Evolutionary conservation across 768 basidiomycete species (phyloP).

Genomic region (Gloeostereum incarnatum): DNA sequence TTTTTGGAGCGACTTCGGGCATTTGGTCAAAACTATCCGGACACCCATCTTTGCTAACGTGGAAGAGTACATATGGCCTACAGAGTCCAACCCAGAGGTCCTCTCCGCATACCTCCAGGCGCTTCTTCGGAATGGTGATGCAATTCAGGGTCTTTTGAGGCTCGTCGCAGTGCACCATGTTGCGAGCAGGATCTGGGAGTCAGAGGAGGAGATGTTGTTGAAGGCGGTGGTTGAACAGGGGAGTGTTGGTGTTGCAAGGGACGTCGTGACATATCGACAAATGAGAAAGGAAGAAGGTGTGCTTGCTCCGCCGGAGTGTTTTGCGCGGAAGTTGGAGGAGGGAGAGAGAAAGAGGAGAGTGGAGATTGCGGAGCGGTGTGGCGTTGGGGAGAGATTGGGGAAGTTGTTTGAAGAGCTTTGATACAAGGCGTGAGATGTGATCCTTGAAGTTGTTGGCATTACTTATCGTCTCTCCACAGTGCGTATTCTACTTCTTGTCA

Average conservation of each 20-base stretch:
- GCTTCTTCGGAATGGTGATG: slow-evolving; percentile 26
- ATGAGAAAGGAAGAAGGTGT: slow-evolving; percentile 21
- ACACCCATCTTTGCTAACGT: slow-evolving; percentile 39
- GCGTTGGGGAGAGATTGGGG: no score
- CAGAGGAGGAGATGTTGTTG: slow-evolving; percentile 36
- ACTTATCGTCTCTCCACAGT: no score
- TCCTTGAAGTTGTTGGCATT: no score
- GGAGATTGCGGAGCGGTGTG: no score
- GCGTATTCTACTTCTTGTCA: no score
- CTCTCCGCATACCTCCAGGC: slow-evolving; percentile 55
- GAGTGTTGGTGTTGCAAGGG: slow-evolving; percentile 31
- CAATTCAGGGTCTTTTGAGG: slow-evolving; percentile 48
- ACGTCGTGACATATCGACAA: slow-evolving; percentile 55
- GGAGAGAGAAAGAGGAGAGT: no score
- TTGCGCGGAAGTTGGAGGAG: no score
- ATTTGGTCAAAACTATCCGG: slow-evolving; percentile 53
- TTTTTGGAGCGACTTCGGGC: slow-evolving; percentile 74
- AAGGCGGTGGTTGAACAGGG: slow-evolving; percentile 44
- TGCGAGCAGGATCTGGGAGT: slow-evolving; percentile 59
- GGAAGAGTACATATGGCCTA: slow-evolving; percentile 61
- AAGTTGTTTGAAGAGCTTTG: no score
- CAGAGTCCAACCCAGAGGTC: slow-evolving; percentile 54
- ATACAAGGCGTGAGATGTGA: no score
- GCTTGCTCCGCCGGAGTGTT: no score
- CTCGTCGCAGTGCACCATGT: slow-evolving; percentile 74